These are phyloP conservation scores for Colletotrichum sp. DNA, from an alignment of 2,329 filamentous ascomycete species.

Conservation along the genomic window DNA sequence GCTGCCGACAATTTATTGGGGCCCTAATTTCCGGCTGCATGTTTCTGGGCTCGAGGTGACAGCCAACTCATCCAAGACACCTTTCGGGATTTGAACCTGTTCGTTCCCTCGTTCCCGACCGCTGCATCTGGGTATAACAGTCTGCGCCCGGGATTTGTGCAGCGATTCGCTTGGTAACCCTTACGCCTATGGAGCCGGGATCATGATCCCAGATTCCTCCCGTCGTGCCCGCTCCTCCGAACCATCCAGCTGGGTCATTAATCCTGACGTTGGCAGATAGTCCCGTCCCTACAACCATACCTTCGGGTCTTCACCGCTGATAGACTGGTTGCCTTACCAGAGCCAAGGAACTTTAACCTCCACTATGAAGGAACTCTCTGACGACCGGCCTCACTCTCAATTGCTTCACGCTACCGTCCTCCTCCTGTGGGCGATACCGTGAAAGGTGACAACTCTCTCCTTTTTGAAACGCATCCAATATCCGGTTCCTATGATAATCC, in stretches of 20 bases:
- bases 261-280: not conserved
- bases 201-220: not conserved
- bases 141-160: not conserved
- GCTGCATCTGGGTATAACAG: not conserved
- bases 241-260: conserved; percentile 6
- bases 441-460: not conserved
- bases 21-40: not conserved
- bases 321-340: not conserved
- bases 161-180: not conserved
- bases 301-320: not conserved
- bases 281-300: not conserved
- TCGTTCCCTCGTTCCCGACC: not conserved
- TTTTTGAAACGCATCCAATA: not conserved
- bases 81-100: not conserved
- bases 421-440: not conserved
- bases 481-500: not conserved
- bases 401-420: not conserved
- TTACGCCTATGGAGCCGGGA: not conserved
- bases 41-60: not conserved
- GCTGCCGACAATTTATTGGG: not conserved
- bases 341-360: not conserved
- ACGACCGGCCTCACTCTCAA: not conserved
- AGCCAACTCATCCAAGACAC: not conserved
- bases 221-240: conserved; percentile 3
- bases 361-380: not conserved